Evolutionary conservation across 2,329 filamentous ascomycete species (phyloP).

Genomic region (Clarireedia hainanense): DNA sequence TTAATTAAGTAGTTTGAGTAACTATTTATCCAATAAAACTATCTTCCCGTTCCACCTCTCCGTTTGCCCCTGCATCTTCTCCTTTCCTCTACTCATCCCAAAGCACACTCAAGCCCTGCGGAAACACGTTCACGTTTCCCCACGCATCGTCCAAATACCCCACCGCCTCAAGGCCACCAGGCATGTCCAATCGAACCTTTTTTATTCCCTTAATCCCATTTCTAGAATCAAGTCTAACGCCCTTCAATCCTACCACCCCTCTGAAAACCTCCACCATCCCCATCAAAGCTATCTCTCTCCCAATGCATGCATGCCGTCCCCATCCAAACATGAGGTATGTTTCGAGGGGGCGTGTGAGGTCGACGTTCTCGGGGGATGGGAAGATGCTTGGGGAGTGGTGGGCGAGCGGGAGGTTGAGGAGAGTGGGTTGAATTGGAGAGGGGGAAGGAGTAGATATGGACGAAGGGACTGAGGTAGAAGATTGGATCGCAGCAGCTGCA

Average conservation of each 20-base stretch:
- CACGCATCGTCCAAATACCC: constrained; percentile 62
- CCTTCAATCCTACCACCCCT: constrained; percentile 37
- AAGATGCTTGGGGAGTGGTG: constrained; percentile 50
- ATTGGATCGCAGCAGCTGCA: no score
- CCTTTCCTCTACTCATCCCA: constrained; percentile 20
- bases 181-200: constrained; percentile 5
- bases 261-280: no score
- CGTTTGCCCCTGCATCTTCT: background rate
- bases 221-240: constrained; percentile 44
- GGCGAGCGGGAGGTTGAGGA: constrained; percentile 52
- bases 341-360: constrained; percentile 53
- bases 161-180: constrained; percentile 1
- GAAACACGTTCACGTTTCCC: constrained; percentile 46
- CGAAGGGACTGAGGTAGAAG: no score
- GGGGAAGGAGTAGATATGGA: no score
- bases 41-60: no score
- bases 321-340: constrained; percentile 56
- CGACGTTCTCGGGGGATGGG: constrained; percentile 51
- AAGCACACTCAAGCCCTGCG: constrained; percentile 28
- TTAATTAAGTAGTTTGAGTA: no score
- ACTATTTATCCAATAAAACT: no score
- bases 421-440: constrained; percentile 46
- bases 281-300: constrained; percentile 41
- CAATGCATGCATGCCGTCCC: constrained; percentile 56
- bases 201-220: constrained; percentile 19